Base-by-base conservation (phyloP, 345 rosid genomes). In the Cardamine resedifolia region DNA sequence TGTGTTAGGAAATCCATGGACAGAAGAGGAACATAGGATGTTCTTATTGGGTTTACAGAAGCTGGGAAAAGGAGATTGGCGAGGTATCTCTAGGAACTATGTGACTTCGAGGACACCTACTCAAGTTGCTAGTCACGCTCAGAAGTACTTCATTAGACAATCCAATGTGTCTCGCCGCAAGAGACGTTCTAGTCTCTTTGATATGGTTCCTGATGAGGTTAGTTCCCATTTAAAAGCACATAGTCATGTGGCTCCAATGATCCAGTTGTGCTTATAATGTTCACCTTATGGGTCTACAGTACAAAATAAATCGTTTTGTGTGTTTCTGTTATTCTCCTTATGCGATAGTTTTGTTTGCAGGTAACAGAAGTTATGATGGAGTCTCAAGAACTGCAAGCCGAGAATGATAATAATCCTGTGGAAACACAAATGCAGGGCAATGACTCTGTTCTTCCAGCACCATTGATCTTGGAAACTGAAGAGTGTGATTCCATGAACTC, bases 111-210 rank as follows among this genome's bases (percentile, higher is more conserved):
- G 97, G 80, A 87, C 98, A 7, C 97, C 98, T 45, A 92, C 98
- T 19, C 98, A 92, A 82, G 98, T 92, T 15, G 98, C 98, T 30
- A 92, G 98, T 74, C 98, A 92, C 59, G 98, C 98, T 51, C 98
- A 90, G 75, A 92, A 92, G 77, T 87, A 90, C 79, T 92, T 92
- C 68, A 90, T 90, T 73, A 83, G 97, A 72, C 98, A 85, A 72
- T 79, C 80, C 65, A 88, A 86, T 51, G 85, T 85, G 20, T 83
- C 93, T 41, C 77, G 87, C 77, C 86, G 97, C 60, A 92, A 92
- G 83, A 85, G 98, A 72, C 96, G 98, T n/a, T 92, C 98, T 28
- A 92, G 97, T 78, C 91, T 92, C 59, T 92, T 92, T 68, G 98
- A 92, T 83, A 90, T 90, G 50, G 82, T 86, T 60, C 83, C 93